phyloP scores from a whole-genome alignment of 139 green algal species.

The Dunaliella sp. region DNA sequence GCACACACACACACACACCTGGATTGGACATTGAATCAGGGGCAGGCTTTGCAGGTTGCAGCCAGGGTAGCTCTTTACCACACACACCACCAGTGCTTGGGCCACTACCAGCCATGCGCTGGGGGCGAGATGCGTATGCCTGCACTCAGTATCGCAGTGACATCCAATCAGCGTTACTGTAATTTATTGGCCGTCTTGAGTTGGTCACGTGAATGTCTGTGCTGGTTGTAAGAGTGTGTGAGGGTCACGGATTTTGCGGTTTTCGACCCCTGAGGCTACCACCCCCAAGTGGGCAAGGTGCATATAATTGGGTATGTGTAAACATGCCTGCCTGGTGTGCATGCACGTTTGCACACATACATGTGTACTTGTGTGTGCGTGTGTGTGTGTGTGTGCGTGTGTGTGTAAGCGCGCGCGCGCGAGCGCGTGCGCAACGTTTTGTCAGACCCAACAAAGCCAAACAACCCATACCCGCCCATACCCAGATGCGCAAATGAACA shows the following conservation, averaged over 20 bases:
- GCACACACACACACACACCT: not conserved
- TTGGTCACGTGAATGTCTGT: too few relatives aligned
- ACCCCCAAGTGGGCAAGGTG: not conserved
- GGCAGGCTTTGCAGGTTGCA: not conserved
- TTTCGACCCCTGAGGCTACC: not conserved
- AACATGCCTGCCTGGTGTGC: not conserved
- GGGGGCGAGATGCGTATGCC: not conserved
- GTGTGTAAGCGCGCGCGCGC: too few relatives aligned
- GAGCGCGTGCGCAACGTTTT: too few relatives aligned
- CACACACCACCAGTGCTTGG: too few relatives aligned
- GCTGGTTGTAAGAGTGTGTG: not conserved
- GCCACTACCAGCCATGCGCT: too few relatives aligned
- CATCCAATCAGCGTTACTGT: too few relatives aligned
- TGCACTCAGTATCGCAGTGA: not conserved
- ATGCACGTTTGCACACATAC: not conserved
- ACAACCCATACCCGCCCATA: too few relatives aligned
- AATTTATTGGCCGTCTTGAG: too few relatives aligned
- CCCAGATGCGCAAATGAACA: not conserved
- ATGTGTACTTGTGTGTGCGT: not conserved
- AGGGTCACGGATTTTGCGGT: not conserved
- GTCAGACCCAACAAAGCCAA: too few relatives aligned
- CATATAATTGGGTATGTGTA: not conserved
- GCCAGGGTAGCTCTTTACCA: not conserved
- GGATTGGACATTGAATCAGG: not conserved
- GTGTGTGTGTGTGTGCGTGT: too few relatives aligned